Conservation (phyloP, 2,329 filamentous ascomycete species). For the Hypoxylon sp. region DNA sequence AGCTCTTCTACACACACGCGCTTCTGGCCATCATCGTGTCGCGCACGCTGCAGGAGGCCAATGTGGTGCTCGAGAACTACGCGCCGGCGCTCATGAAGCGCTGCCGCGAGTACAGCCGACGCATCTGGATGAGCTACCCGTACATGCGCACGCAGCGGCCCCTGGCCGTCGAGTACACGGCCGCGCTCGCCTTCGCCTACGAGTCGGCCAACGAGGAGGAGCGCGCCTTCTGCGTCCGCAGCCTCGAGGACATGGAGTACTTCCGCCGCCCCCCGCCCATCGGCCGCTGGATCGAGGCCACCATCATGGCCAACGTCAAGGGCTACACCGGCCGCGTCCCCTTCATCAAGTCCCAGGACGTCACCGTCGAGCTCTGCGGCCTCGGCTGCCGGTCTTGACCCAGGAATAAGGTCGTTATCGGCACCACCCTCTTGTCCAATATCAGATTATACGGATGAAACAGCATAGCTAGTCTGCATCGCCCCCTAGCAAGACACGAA, state of each 20-base stretch:
- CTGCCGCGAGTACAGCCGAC: constrained; percentile 35
- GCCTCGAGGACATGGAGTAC: constrained; percentile 39
- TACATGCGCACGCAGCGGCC: constrained; percentile 40
- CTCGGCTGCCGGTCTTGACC: constrained; percentile 40
- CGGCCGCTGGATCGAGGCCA: constrained; percentile 39
- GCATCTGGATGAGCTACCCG: constrained; percentile 40
- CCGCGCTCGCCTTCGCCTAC: constrained; percentile 39
- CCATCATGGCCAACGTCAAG: constrained; percentile 43
- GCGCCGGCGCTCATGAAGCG: constrained; percentile 30
- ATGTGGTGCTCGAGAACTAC: constrained; percentile 29
- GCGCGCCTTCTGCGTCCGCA: constrained; percentile 34
- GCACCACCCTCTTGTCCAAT: neutral
- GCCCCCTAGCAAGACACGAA: neutral
- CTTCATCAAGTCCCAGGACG: constrained; percentile 40
- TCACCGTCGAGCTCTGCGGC: constrained; percentile 38
- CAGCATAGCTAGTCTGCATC: neutral
- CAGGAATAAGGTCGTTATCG: neutral
- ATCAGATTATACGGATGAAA: neutral
- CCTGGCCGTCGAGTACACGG: constrained; percentile 41
- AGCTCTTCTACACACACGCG: constrained; percentile 39
- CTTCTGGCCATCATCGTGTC: constrained; percentile 37
- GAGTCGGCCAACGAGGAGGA: constrained; percentile 40
- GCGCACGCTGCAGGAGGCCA: constrained; percentile 39
- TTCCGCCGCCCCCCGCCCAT: constrained; percentile 40
- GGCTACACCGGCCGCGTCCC: constrained; percentile 41